These are phyloP conservation scores for Tylopilus sp. DNA, from an alignment of 768 basidiomycete genomes.

Conservation along the genomic window DNA sequence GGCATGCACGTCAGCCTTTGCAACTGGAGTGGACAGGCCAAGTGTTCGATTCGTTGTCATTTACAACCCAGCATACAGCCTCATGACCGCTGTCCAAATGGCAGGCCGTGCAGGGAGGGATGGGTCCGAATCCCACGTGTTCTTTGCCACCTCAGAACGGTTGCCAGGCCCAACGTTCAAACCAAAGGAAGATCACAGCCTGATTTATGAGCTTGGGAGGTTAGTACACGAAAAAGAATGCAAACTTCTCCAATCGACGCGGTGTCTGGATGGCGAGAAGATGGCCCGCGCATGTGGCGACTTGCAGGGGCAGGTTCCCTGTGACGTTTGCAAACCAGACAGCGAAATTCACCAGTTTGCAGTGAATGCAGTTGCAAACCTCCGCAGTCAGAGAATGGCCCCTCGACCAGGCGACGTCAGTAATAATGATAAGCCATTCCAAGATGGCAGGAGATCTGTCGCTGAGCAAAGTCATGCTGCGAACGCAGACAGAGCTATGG, in stretches of 20 bases:
- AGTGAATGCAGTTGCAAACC: not conserved
- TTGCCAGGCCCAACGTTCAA: not conserved
- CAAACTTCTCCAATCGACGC: not conserved
- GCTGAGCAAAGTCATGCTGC: not conserved
- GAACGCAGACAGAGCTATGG: not conserved
- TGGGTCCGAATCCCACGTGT: conserved; percentile 1
- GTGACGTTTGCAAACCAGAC: conserved; percentile 3
- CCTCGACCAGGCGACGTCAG: not conserved
- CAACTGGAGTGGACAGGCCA: conserved; percentile 2
- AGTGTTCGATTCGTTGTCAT: conserved; percentile 2
- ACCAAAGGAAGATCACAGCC: not conserved
- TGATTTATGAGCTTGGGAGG: not conserved
- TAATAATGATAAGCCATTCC: not conserved
- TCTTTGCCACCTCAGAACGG: not conserved
- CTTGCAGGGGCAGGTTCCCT: not conserved
- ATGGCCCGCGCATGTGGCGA: not conserved
- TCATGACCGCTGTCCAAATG: not conserved
- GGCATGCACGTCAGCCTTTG: conserved; percentile 7
- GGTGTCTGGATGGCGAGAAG: not conserved
- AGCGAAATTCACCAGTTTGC: conserved; percentile 2
- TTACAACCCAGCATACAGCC: not conserved
- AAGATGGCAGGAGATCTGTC: not conserved
- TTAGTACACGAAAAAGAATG: not conserved
- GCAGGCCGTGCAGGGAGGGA: conserved; percentile 6
- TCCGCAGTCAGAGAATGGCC: not conserved